Base-by-base conservation (phyloP, 2,329 filamentous ascomycete genomes). In the Beauveria medogensis region DNA sequence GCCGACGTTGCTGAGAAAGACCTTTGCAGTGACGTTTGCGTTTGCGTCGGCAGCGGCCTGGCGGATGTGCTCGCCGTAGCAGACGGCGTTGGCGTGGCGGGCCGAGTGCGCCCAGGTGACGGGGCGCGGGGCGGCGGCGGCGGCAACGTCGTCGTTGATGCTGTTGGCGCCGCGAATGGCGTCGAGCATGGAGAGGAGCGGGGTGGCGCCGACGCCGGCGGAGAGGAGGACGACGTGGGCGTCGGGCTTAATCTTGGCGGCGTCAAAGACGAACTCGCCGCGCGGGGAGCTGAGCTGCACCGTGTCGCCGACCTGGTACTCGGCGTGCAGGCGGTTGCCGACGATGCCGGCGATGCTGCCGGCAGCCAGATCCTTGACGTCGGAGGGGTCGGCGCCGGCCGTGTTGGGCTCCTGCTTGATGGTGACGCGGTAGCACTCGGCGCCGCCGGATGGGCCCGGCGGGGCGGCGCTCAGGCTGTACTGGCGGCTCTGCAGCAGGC, bases 401-500 rank as follows among this genome's bases (percentile, higher is more conserved):
- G 81, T 22, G 26, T 9, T 28, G 40, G 41, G 50, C 64, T 84
- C 88, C 61, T 77, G 82, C 80, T 92, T 92, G 63, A 93, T 85
- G 65, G 83, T 89, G 74, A 93, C 85, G 59, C 90, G 83, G 73
- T 90, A 90, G 72, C 75, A 8, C 6, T n/a, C 66, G 12, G 44
- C 26, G 65, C 65, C 24, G 4, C 65, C 24, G 4, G 34, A 3
- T 2, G 34, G 34, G 14, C 34, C 34, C 34, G 34, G 34, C 34
- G 79, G 77, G 2, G 75, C 78, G 66, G 89, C 85, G 68, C 84
- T 88, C 60, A 93, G 77, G 52, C 85, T 89, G 76, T 91, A 93
- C 76, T 93, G 90, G 60, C 90, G 77, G 61, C 85, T 84, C 72
- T 93, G 90, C 62, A 80, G 74, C 65, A 87, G 79, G n/a, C 82